phyloP scores from a whole-genome alignment of 257 asterid genomes.

The Solanum chmielewskii region DNA sequence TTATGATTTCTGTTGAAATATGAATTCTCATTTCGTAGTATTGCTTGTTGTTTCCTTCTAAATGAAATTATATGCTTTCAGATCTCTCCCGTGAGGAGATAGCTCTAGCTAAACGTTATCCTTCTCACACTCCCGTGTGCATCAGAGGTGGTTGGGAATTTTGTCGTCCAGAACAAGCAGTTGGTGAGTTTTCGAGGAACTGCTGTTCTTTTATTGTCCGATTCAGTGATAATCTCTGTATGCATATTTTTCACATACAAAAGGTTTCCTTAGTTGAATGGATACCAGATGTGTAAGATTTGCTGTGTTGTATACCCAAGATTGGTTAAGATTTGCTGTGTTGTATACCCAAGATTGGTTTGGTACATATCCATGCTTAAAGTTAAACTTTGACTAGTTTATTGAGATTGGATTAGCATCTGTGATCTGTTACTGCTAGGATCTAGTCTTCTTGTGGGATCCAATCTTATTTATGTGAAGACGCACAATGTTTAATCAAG shows the following conservation, averaged over 20 bases:
- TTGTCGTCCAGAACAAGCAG: conserved; percentile 86
- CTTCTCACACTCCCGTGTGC: conserved; percentile 83
- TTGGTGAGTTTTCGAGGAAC: conserved; percentile 36
- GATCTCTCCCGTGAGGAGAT: conserved; percentile 86
- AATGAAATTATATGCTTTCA: conserved; percentile 13
- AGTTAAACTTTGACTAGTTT: not conserved
- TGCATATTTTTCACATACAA: not conserved
- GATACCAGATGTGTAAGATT: not conserved
- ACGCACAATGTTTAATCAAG: not conserved
- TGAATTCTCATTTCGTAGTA: not conserved
- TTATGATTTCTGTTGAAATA: not conserved
- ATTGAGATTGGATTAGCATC: not conserved
- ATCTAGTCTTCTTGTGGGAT: not conserved
- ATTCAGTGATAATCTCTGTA: not conserved
- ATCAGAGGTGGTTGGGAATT: conserved; percentile 91
- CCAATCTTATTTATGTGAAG: not conserved
- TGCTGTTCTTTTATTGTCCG: not conserved
- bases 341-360: not conserved
- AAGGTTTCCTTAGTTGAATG: not conserved
- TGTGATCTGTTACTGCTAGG: not conserved
- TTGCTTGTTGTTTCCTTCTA: not conserved
- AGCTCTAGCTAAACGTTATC: conserved; percentile 78
- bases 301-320: not conserved
- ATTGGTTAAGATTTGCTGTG: not conserved
- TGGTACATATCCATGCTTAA: not conserved